Base-by-base conservation (phyloP, 176 grass and related monocot genomes). In the Triticum timopheevii region DNA sequence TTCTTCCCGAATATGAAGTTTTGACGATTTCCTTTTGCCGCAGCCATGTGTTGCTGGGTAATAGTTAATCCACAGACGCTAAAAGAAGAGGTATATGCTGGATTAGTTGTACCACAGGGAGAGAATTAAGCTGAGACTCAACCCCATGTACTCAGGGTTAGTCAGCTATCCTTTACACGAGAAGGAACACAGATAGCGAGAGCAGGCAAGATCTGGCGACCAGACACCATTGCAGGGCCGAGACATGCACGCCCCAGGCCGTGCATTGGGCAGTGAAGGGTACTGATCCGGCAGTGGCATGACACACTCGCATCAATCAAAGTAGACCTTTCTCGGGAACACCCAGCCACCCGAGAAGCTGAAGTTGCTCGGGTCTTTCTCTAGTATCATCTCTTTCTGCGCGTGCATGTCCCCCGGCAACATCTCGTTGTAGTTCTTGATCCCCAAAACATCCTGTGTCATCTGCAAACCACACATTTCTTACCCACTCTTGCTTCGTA, bases 401-500 rank as follows among this genome's bases (percentile, higher is more conserved):
- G 88, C 94, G 9, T 97, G 90, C 8, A 92, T 92, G 56, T 69
- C 65, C 82, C 88, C 79, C 36, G 92, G 76, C 69, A 97, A 64
- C 94, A 97, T 94, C 39, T 94, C 79, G 86, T 97, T 97, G 90
- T 97, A 94, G 84, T 62, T 31, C 49, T 58, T 7, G 23, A 97
- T 82, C 7, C 94, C 89, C 94, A 96, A n/a, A 96, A 90, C 82
- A 96, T 88, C 16, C 92, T 10, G 87, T 94, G 64, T 92, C 92
- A 7, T 97, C 91, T 93, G n/a, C 33, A 82, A 56, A 39, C 73
- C 6, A 35, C 3, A 40, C 2, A 47, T 63, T 78, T 13, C 19
- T 58, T 58, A 33, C 30, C 17, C 10, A 56, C 1, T 49, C 39
- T 24, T 80, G 11, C 44, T 45, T 45, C 44, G 0, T 13, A 13